Conservation (phyloP, 495 filamentous ascomycete species). For the Astrothelium subdiscretum region DNA sequence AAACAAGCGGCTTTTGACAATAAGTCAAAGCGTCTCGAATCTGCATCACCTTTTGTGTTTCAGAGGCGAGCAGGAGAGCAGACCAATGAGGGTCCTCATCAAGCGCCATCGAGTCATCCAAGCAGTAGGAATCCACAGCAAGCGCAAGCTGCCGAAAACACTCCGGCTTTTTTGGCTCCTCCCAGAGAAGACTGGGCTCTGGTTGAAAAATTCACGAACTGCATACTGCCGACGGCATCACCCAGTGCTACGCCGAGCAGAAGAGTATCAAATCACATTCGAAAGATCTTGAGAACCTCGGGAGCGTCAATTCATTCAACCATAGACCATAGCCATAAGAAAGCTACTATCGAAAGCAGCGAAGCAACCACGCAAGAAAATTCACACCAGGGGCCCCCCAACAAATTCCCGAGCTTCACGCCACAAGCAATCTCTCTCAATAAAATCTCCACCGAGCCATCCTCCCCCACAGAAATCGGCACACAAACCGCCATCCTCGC, state of each 20-base stretch:
- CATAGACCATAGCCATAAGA: neutral
- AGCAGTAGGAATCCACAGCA: neutral
- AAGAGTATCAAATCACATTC: neutral
- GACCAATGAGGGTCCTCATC: neutral
- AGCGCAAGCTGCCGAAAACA: neutral
- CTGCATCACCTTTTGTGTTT: neutral
- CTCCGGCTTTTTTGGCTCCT: neutral
- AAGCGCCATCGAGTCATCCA: neutral
- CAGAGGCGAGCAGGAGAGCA: neutral
- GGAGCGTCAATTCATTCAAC: neutral
- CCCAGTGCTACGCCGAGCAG: neutral
- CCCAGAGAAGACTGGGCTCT: neutral
- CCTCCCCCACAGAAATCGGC: neutral
- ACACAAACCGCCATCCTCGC: neutral
- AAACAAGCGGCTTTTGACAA: neutral
- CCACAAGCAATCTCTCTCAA: neutral
- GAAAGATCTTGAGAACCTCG: neutral
- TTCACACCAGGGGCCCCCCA: too few species aligned
- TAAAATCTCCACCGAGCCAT: neutral
- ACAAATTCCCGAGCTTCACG: too few species aligned
- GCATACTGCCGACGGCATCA: neutral
- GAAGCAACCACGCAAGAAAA: neutral
- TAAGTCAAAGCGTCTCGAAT: too few species aligned
- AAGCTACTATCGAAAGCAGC: neutral
- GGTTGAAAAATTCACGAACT: neutral